Conservation (phyloP, 2,329 filamentous ascomycete species). For the Stylonectria norvegica region DNA sequence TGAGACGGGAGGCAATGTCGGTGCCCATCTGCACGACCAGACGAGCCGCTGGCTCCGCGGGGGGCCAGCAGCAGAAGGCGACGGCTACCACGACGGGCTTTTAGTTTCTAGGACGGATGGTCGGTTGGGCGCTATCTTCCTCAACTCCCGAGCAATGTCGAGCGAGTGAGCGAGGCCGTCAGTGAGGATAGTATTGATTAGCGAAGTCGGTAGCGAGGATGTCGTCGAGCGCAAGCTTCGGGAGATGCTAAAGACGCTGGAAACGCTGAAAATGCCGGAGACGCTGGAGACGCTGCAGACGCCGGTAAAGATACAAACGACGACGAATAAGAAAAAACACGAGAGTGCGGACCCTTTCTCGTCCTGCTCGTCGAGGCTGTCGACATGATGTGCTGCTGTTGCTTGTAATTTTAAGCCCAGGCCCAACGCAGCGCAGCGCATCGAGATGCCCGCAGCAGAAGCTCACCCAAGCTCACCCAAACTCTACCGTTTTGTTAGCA, state of each 20-base stretch:
- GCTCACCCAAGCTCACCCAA: background rate
- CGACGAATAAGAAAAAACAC: background rate
- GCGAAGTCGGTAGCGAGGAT: constrained; percentile 1
- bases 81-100: background rate
- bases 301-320: constrained; percentile 1
- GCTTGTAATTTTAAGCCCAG: constrained; percentile 10
- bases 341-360: constrained; percentile 2
- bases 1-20: constrained; percentile 45
- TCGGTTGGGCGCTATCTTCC: no score
- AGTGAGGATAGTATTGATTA: no score
- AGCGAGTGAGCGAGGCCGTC: no score
- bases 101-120: no score
- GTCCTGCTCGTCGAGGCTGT: constrained; percentile 1
- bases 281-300: no score
- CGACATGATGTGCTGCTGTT: constrained; percentile 7
- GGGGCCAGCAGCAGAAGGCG: no score
- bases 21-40: constrained; percentile 37
- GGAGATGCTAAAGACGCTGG: no score
- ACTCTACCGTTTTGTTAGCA: no score
- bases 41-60: constrained; percentile 11
- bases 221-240: background rate
- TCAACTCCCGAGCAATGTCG: no score
- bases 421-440: constrained; percentile 5
- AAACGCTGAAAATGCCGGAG: no score
- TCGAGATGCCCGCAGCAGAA: constrained; percentile 1